Evolutionary conservation across 2,329 filamentous ascomycete genomes (phyloP).

Genomic region (Botrytis pseudocinerea): DNA sequence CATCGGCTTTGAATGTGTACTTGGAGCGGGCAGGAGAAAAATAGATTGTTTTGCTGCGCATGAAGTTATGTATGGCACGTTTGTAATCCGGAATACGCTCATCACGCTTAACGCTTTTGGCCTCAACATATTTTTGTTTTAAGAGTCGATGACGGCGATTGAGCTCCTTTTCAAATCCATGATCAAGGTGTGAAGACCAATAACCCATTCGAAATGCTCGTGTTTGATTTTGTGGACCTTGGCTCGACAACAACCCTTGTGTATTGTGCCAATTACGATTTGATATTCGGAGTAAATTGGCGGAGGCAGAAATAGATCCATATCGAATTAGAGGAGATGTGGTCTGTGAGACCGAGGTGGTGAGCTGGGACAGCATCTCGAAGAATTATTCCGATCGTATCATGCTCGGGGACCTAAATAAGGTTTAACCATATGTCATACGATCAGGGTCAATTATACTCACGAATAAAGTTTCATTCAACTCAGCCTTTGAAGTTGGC

Average conservation of each 20-base stretch:
- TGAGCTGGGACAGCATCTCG: constrained; percentile 37
- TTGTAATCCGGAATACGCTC: constrained; percentile 24
- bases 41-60: constrained; percentile 13
- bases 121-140: constrained; percentile 50
- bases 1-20: constrained; percentile 10
- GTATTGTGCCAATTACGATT: constrained; percentile 34
- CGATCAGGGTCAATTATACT: neutral
- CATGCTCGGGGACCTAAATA: constrained; percentile 27
- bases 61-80: constrained; percentile 12
- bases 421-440: neutral
- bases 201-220: constrained; percentile 51
- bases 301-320: constrained; percentile 24
- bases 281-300: constrained; percentile 26
- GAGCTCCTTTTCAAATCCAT: constrained; percentile 46
- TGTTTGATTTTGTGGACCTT: constrained; percentile 25
- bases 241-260: constrained; percentile 38
- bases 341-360: constrained; percentile 29
- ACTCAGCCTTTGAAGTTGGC: neutral
- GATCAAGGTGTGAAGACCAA: constrained; percentile 49
- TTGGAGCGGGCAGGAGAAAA: constrained; percentile 1
- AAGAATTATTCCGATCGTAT: constrained; percentile 26
- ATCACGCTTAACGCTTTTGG: constrained; percentile 35
- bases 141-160: constrained; percentile 48
- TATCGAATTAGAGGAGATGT: constrained; percentile 22
- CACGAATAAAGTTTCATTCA: neutral